Base-by-base conservation (phyloP, 129 eudicot genomes). In the Gnaphalium uliginosum region DNA sequence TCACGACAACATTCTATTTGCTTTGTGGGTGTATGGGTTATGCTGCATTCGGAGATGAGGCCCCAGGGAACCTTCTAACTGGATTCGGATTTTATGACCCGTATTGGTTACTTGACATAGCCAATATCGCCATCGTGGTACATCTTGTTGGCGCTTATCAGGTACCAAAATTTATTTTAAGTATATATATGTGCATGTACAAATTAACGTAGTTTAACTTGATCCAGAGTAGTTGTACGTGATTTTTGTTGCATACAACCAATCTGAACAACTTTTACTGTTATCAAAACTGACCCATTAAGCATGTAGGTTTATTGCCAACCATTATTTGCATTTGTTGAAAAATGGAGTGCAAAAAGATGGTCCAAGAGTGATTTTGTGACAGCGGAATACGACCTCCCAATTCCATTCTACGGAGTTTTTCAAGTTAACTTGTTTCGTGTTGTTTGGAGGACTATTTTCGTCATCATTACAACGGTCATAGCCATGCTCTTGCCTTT, bases 71-170 rank as follows among this genome's bases (percentile, higher is more conserved):
- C 70, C 84, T 89, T 18, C 77, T 89, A 22, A 86, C 96, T 2
- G 92, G 91, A 41, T 89, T 87, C 60, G 92, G 96, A 37, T 89
- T 89, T 68, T 87, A 83, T 78, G 79, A 87, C 72, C 96, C 93
- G 1, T 87, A 81, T 69, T 87, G 92, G 96, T 72, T 90, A 39
- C 84, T 90, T 54, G 96, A 85, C 83, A 82, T 90, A 37, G 96
- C 96, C 62, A 90, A 90, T 57, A 39, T 85, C 25, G 92, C 93
- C 35, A 87, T 90, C 2, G 90, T 87, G 14, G 82, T 87, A 18
- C 96, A 90, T 79, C 87, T 87, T 8, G 87, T 90, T 35, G 92
- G 92, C 4, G 93, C 93, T 37, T 90, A 90, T 76, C 96, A 90
- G 93, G 93, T 88, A 51, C 60, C 53, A 37, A 32, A 61, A 24